Evolutionary conservation across 495 filamentous ascomycete genomes (phyloP), one percentile per base, ranked within the genome.

Genomic region (Penicillium subrubescens): DNA sequence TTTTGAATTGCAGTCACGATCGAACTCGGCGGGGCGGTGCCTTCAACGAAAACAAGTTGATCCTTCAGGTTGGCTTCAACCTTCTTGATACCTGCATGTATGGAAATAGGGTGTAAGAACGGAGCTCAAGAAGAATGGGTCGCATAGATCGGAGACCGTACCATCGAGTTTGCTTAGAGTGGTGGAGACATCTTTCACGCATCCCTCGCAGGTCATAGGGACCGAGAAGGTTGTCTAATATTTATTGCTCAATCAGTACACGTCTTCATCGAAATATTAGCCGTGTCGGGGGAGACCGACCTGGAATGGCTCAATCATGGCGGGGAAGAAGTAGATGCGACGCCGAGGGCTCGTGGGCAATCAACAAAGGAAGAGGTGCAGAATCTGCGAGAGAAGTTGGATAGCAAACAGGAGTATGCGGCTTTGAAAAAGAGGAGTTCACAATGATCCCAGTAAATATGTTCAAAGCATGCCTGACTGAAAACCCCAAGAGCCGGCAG

Each of bases 151-250:
- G 39, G 29, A 29, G 41, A 48, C 10, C 37, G 31, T 82, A 90
- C 88, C 94, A 58, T 86, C 82, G 14, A 98, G 75, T 71, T 89
- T 89, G 67, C 87, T 79, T 35, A 99, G 77, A 27, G 92, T 88
- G 59, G 77, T 81, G 35, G 93, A 93, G 64, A 99, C 84, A 66
- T 93, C 89, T 66, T 92, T 89, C 68, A 95, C 87, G 77, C 95
- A 99, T 69, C 81, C 75, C 46, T 96, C 89, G 77, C 95, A 98
- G 76, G 86, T 90, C 84, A 99, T 90, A 27, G 92, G 94, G 75
- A 98, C 95, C 63, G 94, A 92, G 72, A 99, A 97, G 63, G 93
- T 89, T 44, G 93, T 96, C 91, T 97, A 53, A 1, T 51, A 15
- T 21, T 6, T 15, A 17, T 21, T 2, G n/a, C 2, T 14, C 19